Evolutionary conservation across 805 yeast species (phyloP).

Genomic region (Pichia pseudocactophila): DNA sequence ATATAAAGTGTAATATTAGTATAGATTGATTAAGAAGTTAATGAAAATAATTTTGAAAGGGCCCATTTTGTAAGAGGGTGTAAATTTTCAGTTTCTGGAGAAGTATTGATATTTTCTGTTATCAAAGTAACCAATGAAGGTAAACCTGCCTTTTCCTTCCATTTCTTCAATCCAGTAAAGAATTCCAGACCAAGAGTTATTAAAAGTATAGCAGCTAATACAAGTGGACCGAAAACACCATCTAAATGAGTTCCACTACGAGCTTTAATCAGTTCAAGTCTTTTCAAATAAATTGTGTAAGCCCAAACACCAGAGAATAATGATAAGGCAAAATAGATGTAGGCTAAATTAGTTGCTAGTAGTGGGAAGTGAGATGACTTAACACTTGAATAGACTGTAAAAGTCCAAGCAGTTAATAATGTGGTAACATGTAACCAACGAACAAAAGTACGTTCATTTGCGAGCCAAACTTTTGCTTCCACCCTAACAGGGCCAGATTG

Average conservation of each 20-base stretch:
- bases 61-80: conserved; percentile 22
- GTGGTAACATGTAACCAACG: conserved; percentile 91
- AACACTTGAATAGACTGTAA: conserved; percentile 68
- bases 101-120: conserved; percentile 5
- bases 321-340: conserved; percentile 71
- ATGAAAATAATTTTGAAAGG: conserved; percentile 19
- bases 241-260: conserved; percentile 86
- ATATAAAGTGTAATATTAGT: not conserved
- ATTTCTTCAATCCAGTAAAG: conserved; percentile 46
- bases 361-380: conserved; percentile 52
- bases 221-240: conserved; percentile 80
- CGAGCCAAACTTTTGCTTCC: conserved; percentile 97
- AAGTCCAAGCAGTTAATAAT: conserved; percentile 74
- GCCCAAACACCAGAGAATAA: conserved; percentile 87
- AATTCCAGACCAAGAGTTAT: conserved; percentile 66
- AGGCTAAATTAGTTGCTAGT: conserved; percentile 65
- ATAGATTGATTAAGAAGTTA: conserved; percentile 13
- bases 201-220: conserved; percentile 63
- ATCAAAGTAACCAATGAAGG: conserved; percentile 7
- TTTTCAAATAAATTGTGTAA: conserved; percentile 59
- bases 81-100: conserved; percentile 14
- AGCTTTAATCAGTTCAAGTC: conserved; percentile 65
- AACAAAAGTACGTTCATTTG: conserved; percentile 94
- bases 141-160: conserved; percentile 17
- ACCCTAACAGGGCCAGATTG: conserved; percentile 89